A percentile compares a stretch with the other conserved stretches of the same genome.
Conservation (phyloP, 176 grass and related monocot species). For the Cenchrus fungigraminus region DNA sequence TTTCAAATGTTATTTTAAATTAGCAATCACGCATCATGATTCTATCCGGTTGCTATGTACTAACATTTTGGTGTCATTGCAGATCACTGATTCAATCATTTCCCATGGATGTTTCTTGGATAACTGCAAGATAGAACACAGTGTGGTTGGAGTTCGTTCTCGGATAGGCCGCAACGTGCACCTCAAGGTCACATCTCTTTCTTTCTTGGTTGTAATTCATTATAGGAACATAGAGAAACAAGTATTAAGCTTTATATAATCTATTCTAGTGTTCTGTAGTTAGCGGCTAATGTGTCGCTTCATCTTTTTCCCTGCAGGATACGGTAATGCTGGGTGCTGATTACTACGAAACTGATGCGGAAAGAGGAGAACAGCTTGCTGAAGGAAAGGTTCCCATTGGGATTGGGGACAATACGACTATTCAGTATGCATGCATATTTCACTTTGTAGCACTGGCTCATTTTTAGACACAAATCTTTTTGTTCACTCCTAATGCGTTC, state of each 20-base stretch:
- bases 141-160: slow-evolving; percentile 81
- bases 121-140: slow-evolving; percentile 72
- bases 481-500: slow-evolving; percentile 25
- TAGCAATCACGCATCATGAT: neutral
- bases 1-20: neutral
- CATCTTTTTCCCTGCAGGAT: slow-evolving; percentile 55
- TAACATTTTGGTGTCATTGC: neutral
- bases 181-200: slow-evolving; percentile 61
- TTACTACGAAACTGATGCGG: slow-evolving; percentile 76
- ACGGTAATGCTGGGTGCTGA: slow-evolving; percentile 94
- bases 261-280: neutral
- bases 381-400: slow-evolving; percentile 87
- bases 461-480: neutral
- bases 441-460: neutral
- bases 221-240: neutral
- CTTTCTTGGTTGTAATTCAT: neutral
- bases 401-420: slow-evolving; percentile 85
- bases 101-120: slow-evolving; percentile 93
- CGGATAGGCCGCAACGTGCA: slow-evolving; percentile 69
- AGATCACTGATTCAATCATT: slow-evolving; percentile 88
- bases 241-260: neutral
- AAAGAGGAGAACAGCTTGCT: slow-evolving; percentile 57
- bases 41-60: neutral
- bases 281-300: neutral
- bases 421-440: slow-evolving; percentile 59